Base-by-base conservation (phyloP, 768 basidiomycete genomes). In the Hypholoma fasciculare region DNA sequence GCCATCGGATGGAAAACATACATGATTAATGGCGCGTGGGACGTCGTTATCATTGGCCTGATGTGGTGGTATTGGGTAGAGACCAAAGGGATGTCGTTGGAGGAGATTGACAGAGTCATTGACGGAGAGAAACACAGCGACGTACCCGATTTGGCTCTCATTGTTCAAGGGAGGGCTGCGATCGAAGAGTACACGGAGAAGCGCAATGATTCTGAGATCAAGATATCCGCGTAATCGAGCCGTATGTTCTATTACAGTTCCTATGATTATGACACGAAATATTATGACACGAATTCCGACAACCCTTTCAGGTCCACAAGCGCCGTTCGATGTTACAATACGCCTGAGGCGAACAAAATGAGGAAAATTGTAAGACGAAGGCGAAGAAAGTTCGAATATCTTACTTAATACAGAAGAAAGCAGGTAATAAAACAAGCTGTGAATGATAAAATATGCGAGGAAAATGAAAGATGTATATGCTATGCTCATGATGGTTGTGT, bases 401-500 rank as follows among this genome's bases (percentile, higher is more conserved):
- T 23, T 23, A 17, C 50, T 36, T 51, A 54, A 57, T 63, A 63
- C 61, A 62, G 19, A 6, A 43, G 17, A 36, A 52, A 47, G 16
- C 36, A 55, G 17, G 40, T 37, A 56, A 53, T 9, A 49, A 52
- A 48, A 8, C 14, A 17, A 38, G 46, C 13, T 27, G 47, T 12
- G 11, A 49, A 30, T 43, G 34, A 40, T 39, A 56, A 40, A 17
- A 42, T 40, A 26, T 26, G 38, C 13, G 39, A 49, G 36, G n/a
- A 8, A 43, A 52, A 49, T 48, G 39, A 44, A 59, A 54, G 19
- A 36, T 36, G 38, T 47, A 43, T 51, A 61, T 26, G 59, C 55
- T 53, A 38, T 40, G 52, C 50, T 43, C 61, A 66, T 30, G 60
- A 68, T 26, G 66, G 59, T 36, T 79, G 77, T 44, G 83, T 82